These are phyloP conservation scores for Botryosphaeria dothidea DNA, from an alignment of 2,329 filamentous ascomycete species.

Conservation along the genomic window DNA sequence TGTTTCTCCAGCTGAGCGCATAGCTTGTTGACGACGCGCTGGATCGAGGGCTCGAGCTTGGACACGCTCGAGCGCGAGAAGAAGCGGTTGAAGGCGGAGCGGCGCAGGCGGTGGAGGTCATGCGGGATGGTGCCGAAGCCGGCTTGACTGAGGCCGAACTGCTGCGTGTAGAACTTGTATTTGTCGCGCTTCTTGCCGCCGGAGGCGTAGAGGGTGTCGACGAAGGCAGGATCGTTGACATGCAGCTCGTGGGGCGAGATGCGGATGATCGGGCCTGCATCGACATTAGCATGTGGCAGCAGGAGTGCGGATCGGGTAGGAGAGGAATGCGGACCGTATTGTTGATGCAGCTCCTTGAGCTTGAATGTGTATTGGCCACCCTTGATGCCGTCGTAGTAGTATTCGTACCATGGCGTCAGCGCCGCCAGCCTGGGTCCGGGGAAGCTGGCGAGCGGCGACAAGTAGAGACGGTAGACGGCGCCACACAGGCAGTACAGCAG, in stretches of 20 bases:
- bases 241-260: conserved; percentile 47
- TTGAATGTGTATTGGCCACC: conserved; percentile 34
- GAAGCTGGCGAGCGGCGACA: conserved; percentile 33
- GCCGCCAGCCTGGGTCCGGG: conserved; percentile 38
- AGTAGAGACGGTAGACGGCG: conserved; percentile 24
- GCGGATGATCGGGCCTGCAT: conserved; percentile 42
- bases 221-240: conserved; percentile 43
- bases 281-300: background rate
- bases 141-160: conserved; percentile 14
- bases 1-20: conserved; percentile 20
- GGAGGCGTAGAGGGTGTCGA: conserved; percentile 33
- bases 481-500: conserved; percentile 24
- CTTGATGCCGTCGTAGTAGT: conserved; percentile 38
- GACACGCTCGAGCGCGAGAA: conserved; percentile 20
- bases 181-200: conserved; percentile 23
- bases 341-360: conserved; percentile 38
- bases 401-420: conserved; percentile 36
- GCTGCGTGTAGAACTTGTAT: conserved; percentile 18
- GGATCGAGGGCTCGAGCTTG: conserved; percentile 21
- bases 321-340: conserved; percentile 31
- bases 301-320: background rate
- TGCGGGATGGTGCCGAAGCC: conserved; percentile 17
- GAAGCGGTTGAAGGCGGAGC: conserved; percentile 21
- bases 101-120: conserved; percentile 27
- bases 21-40: conserved; percentile 19